Conservation (phyloP, 225 moss, liverwort and hornwort species). For the Takakia lepidozioides region DNA sequence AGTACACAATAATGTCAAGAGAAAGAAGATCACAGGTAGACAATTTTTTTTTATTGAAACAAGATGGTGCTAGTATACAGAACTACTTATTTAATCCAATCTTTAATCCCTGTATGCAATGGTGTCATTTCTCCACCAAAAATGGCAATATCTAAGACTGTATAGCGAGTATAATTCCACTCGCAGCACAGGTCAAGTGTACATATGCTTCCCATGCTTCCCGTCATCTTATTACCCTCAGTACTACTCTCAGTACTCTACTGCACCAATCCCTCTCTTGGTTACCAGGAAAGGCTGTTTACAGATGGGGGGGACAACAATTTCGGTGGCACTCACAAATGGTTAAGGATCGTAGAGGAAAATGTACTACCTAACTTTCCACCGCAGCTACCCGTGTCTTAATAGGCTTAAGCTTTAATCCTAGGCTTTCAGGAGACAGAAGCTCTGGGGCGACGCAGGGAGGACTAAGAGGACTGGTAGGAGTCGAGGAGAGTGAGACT, state of each 20-base stretch:
- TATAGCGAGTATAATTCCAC: conserved; percentile 35
- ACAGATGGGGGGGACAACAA: conserved; percentile 7
- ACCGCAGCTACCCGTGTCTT: conserved; percentile 70
- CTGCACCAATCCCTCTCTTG: conserved; percentile 10
- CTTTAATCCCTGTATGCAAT: no score
- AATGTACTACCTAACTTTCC: conserved; percentile 20
- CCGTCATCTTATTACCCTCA: conserved; percentile 33
- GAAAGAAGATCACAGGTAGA: no score
- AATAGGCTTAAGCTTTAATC: conserved; percentile 91
- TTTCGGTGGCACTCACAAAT: conserved; percentile 8
- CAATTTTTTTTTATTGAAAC: no score
- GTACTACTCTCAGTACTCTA: conserved; percentile 11
- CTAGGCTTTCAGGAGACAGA: conserved; percentile 82
- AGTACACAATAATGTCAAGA: no score
- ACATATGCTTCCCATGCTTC: conserved; percentile 44
- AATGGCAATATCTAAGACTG: conserved; percentile 11
- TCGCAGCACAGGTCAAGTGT: conserved; percentile 14
- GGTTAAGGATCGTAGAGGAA: not conserved
- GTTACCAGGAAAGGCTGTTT: conserved; percentile 11
- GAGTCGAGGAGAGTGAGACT: conserved; percentile 57
- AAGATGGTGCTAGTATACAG: no score
- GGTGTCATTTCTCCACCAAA: conserved; percentile 24
- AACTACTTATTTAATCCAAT: no score
- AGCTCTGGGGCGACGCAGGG: conserved; percentile 85
- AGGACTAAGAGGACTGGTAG: conserved; percentile 82